A percentile compares a stretch with the other conserved stretches of the same genome.
phyloP scores from a whole-genome alignment of 331 rosid species.

The Prunus yedoensis region DNA sequence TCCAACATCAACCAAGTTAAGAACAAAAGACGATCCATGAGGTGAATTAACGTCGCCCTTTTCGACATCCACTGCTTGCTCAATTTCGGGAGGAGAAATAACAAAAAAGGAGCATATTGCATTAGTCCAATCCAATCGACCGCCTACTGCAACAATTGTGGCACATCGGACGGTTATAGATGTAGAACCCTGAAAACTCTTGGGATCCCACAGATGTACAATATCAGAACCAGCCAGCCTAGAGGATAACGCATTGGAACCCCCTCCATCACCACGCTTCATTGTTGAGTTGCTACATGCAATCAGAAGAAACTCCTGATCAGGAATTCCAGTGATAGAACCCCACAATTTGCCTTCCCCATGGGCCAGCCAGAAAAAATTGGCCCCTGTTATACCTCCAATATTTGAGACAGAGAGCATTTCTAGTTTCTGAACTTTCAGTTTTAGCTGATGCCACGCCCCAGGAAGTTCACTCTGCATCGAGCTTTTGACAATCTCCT shows the following conservation, averaged over 20 bases:
- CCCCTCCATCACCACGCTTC: slow-evolving; percentile 95
- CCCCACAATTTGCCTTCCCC: slow-evolving; percentile 89
- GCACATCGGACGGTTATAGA: slow-evolving; percentile 77
- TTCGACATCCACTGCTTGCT: slow-evolving; percentile 40
- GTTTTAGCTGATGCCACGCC: slow-evolving; percentile 65
- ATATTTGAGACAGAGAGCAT: slow-evolving; percentile 68
- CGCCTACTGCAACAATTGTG: slow-evolving; percentile 79
- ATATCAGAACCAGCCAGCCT: slow-evolving; percentile 83
- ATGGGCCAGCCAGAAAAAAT: slow-evolving; percentile 80
- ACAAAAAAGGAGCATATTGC: slow-evolving; percentile 60
- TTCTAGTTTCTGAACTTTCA: slow-evolving; percentile 64
- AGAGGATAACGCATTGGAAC: slow-evolving; percentile 82
- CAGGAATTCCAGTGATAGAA: slow-evolving; percentile 51
- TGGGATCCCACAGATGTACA: slow-evolving; percentile 71
- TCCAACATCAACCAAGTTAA: slow-evolving; percentile 79
- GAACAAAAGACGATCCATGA: slow-evolving; percentile 52
- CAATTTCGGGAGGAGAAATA: slow-evolving; percentile 42
- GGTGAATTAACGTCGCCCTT: slow-evolving; percentile 38
- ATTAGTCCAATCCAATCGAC: slow-evolving; percentile 90
- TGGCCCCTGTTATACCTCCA: slow-evolving; percentile 68
- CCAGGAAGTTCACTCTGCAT: slow-evolving; percentile 94
- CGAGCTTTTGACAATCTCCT: slow-evolving; percentile 50
- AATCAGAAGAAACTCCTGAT: slow-evolving; percentile 77
- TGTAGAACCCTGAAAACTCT: slow-evolving; percentile 46
- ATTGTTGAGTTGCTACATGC: slow-evolving; percentile 64